Conservation (phyloP, 352 stramenopile species). For the Phytophthora gonapodyides region DNA sequence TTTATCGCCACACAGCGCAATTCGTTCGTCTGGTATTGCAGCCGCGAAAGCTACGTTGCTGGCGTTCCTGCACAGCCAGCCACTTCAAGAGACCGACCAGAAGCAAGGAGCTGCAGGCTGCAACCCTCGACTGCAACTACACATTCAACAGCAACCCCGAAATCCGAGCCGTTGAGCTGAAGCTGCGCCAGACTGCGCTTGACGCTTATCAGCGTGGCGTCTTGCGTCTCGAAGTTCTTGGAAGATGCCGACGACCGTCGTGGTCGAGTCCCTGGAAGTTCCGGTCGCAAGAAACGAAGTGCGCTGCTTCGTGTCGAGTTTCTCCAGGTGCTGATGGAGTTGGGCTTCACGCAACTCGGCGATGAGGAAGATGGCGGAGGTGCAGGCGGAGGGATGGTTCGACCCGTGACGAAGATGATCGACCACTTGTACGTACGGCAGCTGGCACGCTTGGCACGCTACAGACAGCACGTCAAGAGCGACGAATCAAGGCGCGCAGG, state of each 20-base stretch:
- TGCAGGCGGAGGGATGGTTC: conserved; percentile 14
- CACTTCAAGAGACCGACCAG: too few species aligned
- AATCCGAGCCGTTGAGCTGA: conserved; percentile 85
- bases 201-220: conserved; percentile 73
- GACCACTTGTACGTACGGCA: conserved; percentile 84
- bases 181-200: conserved; percentile 72
- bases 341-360: conserved; percentile 84
- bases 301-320: conserved; percentile 89
- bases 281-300: conserved; percentile 30
- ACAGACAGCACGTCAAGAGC: conserved; percentile 57
- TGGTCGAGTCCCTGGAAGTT: conserved; percentile 22
- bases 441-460: conserved; percentile 70
- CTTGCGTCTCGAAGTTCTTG: conserved; percentile 73
- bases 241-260: conserved; percentile 43
- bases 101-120: too few species aligned
- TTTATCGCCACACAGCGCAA: too few species aligned
- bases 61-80: too few species aligned
- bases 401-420: conserved; percentile 50
- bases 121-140: conserved; percentile 49
- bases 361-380: conserved; percentile 31
- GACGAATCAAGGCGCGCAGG: conserved; percentile 55
- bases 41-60: too few species aligned
- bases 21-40: too few species aligned
- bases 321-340: conserved; percentile 93
- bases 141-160: conserved; percentile 80